phyloP scores from a whole-genome alignment of 345 rosid genomes.

The Toxicodendron radicans region DNA sequence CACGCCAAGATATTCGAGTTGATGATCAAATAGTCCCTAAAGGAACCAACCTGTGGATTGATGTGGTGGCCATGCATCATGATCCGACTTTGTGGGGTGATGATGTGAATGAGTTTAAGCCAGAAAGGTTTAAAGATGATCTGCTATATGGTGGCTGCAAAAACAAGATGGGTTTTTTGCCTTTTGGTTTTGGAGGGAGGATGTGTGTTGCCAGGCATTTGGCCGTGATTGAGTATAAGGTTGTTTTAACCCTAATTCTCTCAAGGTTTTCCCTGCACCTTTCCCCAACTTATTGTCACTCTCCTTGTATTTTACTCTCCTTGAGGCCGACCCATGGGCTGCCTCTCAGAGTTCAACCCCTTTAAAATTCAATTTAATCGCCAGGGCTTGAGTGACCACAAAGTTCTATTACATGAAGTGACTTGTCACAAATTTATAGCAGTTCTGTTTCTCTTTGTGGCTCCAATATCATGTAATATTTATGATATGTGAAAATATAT shows the following conservation, averaged over 20 bases:
- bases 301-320: conserved; percentile 67
- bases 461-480: too few species aligned
- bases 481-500: too few species aligned
- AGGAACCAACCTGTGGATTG: conserved; percentile 90
- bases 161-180: conserved; percentile 87
- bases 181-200: conserved; percentile 95
- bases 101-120: conserved; percentile 68
- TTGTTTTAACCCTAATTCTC: conserved; percentile 63
- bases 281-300: conserved; percentile 66
- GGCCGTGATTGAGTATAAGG: conserved; percentile 72
- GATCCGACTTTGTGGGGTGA: conserved; percentile 78
- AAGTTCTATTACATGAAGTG: too few species aligned
- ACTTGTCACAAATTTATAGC: too few species aligned
- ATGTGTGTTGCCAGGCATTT: conserved; percentile 86
- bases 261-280: conserved; percentile 65
- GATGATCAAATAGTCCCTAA: conserved; percentile 46
- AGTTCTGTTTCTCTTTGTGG: too few species aligned
- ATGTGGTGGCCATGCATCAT: conserved; percentile 85
- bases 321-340: conserved; percentile 69
- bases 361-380: conserved; percentile 14
- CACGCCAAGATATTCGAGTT: conserved; percentile 56
- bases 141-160: conserved; percentile 67
- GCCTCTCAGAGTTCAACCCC: conserved; percentile 62
- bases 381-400: too few species aligned
- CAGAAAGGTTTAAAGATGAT: conserved; percentile 74